Evolutionary conservation across 2,329 filamentous ascomycete species (phyloP).

Genomic region (Pestalotiopsis sp.): DNA sequence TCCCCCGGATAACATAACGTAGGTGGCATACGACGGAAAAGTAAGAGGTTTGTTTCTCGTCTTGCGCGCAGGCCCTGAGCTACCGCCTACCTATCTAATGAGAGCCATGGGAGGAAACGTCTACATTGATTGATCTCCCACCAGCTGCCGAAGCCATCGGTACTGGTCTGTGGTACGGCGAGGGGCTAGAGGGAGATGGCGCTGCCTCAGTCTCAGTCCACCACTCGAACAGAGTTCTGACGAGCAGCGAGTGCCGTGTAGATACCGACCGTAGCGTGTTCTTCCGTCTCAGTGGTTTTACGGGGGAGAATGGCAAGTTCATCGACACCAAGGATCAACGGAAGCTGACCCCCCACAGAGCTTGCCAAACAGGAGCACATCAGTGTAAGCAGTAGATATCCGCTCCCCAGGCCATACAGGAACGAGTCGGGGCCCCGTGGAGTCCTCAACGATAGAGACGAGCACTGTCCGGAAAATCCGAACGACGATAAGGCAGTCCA

Average conservation of each 20-base stretch:
- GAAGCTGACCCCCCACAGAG: not conserved
- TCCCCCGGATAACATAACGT: not conserved
- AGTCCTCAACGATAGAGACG: not conserved
- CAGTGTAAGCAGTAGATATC: not conserved
- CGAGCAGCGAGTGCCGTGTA: not conserved
- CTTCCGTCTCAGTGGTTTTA: too few relatives aligned
- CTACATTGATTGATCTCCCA: too few relatives aligned
- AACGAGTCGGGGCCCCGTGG: not conserved
- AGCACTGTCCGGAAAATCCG: not conserved
- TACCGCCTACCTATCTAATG: too few relatives aligned
- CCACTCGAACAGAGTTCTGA: not conserved
- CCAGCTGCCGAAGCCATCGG: too few relatives aligned
- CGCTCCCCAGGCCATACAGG: not conserved
- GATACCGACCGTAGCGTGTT: too few relatives aligned
- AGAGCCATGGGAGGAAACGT: too few relatives aligned
- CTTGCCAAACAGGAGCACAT: not conserved
- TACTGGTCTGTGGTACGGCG: too few relatives aligned
- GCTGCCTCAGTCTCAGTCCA: too few relatives aligned
- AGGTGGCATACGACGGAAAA: not conserved
- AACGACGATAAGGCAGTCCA: not conserved
- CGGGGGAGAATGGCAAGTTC: not conserved
- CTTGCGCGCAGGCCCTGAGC: too few relatives aligned
- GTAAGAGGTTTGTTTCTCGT: too few relatives aligned
- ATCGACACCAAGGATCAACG: not conserved
- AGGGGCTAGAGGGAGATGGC: too few relatives aligned